Evolutionary conservation across 108 stramenopile species (phyloP).

Genomic region (Nitzschia sp.): DNA sequence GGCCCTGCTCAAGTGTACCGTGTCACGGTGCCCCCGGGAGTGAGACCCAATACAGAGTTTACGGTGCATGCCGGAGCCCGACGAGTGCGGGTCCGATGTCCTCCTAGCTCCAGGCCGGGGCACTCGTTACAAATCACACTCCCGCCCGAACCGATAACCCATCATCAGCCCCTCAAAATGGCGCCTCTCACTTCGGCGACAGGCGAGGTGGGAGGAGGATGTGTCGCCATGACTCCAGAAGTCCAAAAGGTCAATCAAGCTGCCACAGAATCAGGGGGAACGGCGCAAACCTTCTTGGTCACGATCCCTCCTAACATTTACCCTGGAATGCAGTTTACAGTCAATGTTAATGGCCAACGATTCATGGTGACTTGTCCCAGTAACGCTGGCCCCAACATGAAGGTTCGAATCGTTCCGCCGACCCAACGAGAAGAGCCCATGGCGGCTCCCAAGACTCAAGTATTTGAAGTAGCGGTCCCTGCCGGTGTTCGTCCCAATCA

Average conservation of each 20-base stretch:
- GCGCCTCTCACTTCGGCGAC: slow-evolving; percentile 60
- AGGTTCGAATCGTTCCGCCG: slow-evolving; percentile 81
- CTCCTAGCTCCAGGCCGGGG: slow-evolving; percentile 65
- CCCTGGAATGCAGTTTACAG: slow-evolving; percentile 83
- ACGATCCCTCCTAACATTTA: slow-evolving; percentile 76
- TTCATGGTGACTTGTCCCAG: slow-evolving; percentile 84
- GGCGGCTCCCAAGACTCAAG: slow-evolving; percentile 74
- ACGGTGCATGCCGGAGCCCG: slow-evolving; percentile 69
- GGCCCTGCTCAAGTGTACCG: slow-evolving; percentile 81
- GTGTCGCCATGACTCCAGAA: slow-evolving; percentile 60
- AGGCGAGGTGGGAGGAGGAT: slow-evolving; percentile 48
- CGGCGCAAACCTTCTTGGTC: slow-evolving; percentile 77
- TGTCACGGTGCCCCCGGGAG: slow-evolving; percentile 74
- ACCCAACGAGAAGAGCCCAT: slow-evolving; percentile 34
- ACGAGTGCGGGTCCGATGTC: slow-evolving; percentile 81
- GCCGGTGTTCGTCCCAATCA: slow-evolving; percentile 80
- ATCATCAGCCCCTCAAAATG: slow-evolving; percentile 41
- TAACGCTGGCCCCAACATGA: slow-evolving; percentile 77
- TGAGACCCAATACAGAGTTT: slow-evolving; percentile 74
- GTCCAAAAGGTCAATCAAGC: slow-evolving; percentile 48
- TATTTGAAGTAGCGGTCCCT: slow-evolving; percentile 89
- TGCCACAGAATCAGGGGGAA: slow-evolving; percentile 37
- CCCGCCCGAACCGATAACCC: slow-evolving; percentile 72
- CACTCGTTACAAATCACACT: slow-evolving; percentile 80
- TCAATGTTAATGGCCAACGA: slow-evolving; percentile 75